Evolutionary conservation across 2,329 filamentous ascomycete species (phyloP), one percentile per base, ranked within the genome.

Genomic region (Ceratocystiopsis brevicomis): DNA sequence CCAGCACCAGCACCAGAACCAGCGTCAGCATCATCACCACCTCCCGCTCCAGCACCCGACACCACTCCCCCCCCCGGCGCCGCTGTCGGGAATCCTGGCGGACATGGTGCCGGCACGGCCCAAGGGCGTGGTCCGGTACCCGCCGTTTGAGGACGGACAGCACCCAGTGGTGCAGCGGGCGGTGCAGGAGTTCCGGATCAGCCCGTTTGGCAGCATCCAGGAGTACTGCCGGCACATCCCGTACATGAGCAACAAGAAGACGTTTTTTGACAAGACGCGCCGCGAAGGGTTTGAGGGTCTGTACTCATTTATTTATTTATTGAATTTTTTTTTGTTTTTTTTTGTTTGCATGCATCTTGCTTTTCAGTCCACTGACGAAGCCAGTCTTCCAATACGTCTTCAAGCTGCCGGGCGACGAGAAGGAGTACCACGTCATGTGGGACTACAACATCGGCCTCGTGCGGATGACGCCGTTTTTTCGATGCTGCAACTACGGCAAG

Each of bases 401-500:
- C 65, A 72, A 68, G 51, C 57, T 80, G 4, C 81, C 81, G 0
- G 74, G 68, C 12, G 72, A 81, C 39, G 69, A 78, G 10, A 43
- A 34, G 49, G 67, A 72, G 42, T 87, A 81, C 57, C 74, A 73
- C 1, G 77, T 96, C 47, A 86, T 95, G 74, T 98, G 90, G 90
- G 90, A 98, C 59, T 95, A 95, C 63, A 88, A 92, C 53, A 76
- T 88, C 48, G 90, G 90, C 10, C 76, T 96, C 30, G 87, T 96
- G 48, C 78, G 88, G 48, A 92, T 93, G 60, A 95, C 87, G 2
- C 81, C 86, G 25, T 83, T 96, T 56, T 96, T 96, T 70, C 94
- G 94, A 59, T 86, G 82, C 51, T 79, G 78, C 57, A 77, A 80
- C 49, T 88, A 88, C 56, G 72, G 79, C 50, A 98, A 98, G 76